phyloP scores from a whole-genome alignment of 441 rosid species.

The Pelargonium australe region DNA sequence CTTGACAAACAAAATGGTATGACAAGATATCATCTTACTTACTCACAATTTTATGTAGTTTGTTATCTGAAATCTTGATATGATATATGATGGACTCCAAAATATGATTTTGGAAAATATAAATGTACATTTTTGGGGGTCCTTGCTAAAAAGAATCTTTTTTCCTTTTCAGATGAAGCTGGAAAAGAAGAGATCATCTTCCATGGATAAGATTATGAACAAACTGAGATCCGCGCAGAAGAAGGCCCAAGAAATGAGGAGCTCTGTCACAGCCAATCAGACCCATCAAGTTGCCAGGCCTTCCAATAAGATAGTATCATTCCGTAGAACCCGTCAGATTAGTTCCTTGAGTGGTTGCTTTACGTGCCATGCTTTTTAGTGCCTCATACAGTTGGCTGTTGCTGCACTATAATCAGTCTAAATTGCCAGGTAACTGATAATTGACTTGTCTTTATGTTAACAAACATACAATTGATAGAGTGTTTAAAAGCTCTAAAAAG shows the following conservation, averaged over 20 bases:
- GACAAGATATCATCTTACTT: background rate
- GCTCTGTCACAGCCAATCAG: slow-evolving; percentile 45
- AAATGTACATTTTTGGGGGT: background rate
- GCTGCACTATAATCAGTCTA: slow-evolving; percentile 7
- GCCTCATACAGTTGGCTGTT: slow-evolving; percentile 11
- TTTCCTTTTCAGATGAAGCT: slow-evolving; percentile 68
- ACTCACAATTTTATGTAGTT: background rate
- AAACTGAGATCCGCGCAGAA: slow-evolving; percentile 78
- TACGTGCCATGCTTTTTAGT: slow-evolving; percentile 46
- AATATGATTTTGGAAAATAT: slow-evolving; percentile 12
- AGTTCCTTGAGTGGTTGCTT: slow-evolving; percentile 71
- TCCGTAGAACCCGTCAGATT: slow-evolving; percentile 52
- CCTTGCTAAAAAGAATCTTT: background rate
- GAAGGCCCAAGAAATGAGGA: slow-evolving; percentile 85
- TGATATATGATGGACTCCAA: background rate
- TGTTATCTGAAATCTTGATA: background rate
- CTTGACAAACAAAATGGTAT: background rate
- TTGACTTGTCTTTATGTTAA: slow-evolving; percentile 2
- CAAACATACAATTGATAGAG: background rate
- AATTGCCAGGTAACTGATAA: slow-evolving; percentile 26
- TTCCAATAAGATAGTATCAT: slow-evolving; percentile 37
- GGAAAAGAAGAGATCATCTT: slow-evolving; percentile 82
- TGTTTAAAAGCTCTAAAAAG: background rate
- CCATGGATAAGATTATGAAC: slow-evolving; percentile 88
- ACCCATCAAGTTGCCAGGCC: slow-evolving; percentile 38